These are phyloP conservation scores for Rubroshorea leprosula DNA, from an alignment of 345 rosid species.

Conservation along the genomic window DNA sequence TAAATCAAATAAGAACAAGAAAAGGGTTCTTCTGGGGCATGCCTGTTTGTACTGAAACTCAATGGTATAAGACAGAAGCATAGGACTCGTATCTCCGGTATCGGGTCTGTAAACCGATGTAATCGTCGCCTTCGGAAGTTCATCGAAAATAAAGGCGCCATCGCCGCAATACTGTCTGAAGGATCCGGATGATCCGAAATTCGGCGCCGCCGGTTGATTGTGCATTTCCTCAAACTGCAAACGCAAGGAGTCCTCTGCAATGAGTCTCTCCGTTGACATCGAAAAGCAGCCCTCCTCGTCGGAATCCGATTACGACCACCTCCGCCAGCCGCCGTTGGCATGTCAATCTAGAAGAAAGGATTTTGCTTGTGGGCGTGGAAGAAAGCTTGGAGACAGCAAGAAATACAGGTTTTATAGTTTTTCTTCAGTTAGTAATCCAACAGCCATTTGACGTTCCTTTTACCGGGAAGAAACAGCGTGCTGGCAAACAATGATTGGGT, in stretches of 20 bases:
- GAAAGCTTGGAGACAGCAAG: background rate
- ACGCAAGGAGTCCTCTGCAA: conserved; percentile 20
- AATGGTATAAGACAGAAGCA: conserved; percentile 76
- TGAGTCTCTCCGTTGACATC: conserved; percentile 58
- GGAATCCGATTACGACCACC: background rate
- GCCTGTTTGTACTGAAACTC: conserved; percentile 81
- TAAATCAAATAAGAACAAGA: background rate
- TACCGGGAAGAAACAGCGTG: conserved; percentile 18
- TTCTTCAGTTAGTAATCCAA: conserved; percentile 1
- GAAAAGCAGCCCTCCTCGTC: background rate
- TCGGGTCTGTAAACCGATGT: conserved; percentile 75
- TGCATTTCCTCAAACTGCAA: conserved; percentile 23
- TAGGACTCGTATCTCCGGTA: conserved; percentile 76
- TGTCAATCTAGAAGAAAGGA: conserved; percentile 13
- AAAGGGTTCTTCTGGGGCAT: background rate
- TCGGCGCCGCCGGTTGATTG: conserved; percentile 2
- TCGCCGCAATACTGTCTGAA: conserved; percentile 24
- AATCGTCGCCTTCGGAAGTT: conserved; percentile 58
- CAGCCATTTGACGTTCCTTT: conserved; percentile 6
- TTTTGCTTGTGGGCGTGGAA: background rate
- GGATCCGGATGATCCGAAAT: conserved; percentile 14
- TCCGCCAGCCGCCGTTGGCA: conserved; percentile 19
- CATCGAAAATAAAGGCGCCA: conserved; percentile 45
- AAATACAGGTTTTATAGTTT: background rate
- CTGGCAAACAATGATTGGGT: background rate